phyloP scores from a whole-genome alignment of 352 stramenopile genomes.

The Pythium rhizo-oryzae region DNA sequence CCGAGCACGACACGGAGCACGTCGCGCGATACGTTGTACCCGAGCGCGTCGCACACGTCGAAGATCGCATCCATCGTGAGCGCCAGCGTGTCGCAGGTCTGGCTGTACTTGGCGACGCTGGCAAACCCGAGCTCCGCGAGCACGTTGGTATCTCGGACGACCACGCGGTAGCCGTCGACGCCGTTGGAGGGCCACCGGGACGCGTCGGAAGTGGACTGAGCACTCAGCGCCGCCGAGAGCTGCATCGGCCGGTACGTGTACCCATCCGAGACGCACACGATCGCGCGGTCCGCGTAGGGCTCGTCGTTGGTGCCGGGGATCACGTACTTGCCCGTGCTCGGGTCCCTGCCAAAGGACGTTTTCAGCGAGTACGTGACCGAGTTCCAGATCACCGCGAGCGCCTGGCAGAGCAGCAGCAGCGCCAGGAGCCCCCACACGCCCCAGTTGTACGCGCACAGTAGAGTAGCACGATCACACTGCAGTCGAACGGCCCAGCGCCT shows the following conservation, averaged over 20 bases:
- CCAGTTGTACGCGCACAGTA: slow-evolving; percentile 26
- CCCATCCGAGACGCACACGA: slow-evolving; percentile 32
- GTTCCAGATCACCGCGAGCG: slow-evolving; percentile 30
- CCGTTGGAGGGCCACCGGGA: not conserved
- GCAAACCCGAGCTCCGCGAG: not conserved
- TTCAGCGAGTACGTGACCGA: slow-evolving; percentile 1
- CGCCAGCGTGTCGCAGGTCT: slow-evolving; percentile 16
- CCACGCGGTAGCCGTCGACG: slow-evolving; percentile 30
- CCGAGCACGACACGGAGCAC: slow-evolving; percentile 22
- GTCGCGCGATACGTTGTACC: slow-evolving; percentile 30
- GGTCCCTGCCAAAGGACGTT: not conserved
- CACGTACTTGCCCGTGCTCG: not conserved
- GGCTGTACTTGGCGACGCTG: slow-evolving; percentile 9
- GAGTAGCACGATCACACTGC: not conserved
- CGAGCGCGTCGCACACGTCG: slow-evolving; percentile 14
- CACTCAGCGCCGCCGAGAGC: not conserved
- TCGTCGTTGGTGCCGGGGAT: slow-evolving; percentile 40
- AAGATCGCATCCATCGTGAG: slow-evolving; percentile 16
- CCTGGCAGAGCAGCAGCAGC: slow-evolving; percentile 31
- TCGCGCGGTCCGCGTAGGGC: slow-evolving; percentile 40
- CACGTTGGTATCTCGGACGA: slow-evolving; percentile 7
- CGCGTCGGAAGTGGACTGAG: not conserved
- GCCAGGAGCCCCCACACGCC: slow-evolving; percentile 30
- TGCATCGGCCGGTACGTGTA: slow-evolving; percentile 33
- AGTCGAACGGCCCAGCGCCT: not conserved